Base-by-base conservation (phyloP, 2,329 filamentous ascomycete genomes). In the Plectosphaerella cucumerina region DNA sequence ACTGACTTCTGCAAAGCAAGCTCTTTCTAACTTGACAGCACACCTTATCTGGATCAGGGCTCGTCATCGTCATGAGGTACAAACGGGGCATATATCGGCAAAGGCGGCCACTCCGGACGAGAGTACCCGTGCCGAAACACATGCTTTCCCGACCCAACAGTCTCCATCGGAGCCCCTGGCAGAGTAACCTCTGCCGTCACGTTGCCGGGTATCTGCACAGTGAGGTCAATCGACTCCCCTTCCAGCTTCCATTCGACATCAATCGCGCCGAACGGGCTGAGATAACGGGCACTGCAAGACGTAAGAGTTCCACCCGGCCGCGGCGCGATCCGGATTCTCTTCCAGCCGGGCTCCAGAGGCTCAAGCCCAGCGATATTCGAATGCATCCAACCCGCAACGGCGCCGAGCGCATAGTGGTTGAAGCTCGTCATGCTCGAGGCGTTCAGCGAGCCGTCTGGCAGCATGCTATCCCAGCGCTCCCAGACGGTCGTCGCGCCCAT, bases 391-490 rank as follows among this genome's bases (percentile, higher is more conserved):
- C 65, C 62, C 5, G 62, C 65, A 4, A 74, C 65, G 5, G 66
- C 63, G 0, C 70, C 69, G 15, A 72, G 65, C 0, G 70, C 68
- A 39, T 73, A 73, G 51, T 73, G 69, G 45, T 74, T 71, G 42
- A 71, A 69, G 11, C 65, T 70, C 0, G 69, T 74, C 70, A 74
- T 73, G 18, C 65, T 56, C 0, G 70, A 65, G 0, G 67, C 62
- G 48, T 73, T 73, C 35, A 73, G 62, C 0, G 51, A 60, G 0
- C 68, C 69, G 46, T 72, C 62, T 0, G 67, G 63, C 9, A 69
- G 50, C 55, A 73, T 64, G 17, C 60, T 63, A 20, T 74, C 67
- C 70, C 70, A 73, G 5, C 71, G 63, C 56, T 73, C 71, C 71
- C 69, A 74, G 1, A 69, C 65, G 0, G 69, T 72, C 1, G 71